Conservation (phyloP, 2,329 filamentous ascomycete species). For the Metarhizium brunneum region DNA sequence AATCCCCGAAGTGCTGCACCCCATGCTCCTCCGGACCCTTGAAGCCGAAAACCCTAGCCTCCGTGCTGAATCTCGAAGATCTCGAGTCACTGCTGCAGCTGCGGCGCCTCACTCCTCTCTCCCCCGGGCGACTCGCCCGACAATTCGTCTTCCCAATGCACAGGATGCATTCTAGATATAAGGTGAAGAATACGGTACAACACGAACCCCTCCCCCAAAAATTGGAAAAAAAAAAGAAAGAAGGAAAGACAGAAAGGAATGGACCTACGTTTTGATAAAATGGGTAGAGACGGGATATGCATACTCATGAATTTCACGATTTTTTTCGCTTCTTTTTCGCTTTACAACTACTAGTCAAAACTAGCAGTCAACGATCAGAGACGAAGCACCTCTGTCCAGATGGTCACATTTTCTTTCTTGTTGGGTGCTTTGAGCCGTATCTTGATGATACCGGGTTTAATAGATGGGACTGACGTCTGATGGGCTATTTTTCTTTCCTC, state of each 20-base stretch:
- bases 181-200: not conserved
- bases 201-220: not conserved
- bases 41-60: conserved; percentile 23
- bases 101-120: not conserved
- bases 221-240: not conserved
- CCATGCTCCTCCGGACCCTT: conserved; percentile 39
- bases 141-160: conserved; percentile 6
- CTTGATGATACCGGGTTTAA: not conserved
- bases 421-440: not conserved
- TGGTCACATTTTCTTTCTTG: not conserved
- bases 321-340: not conserved
- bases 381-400: not conserved
- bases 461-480: not conserved
- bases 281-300: not conserved
- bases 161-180: conserved; percentile 6
- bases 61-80: conserved; percentile 3
- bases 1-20: conserved; percentile 46
- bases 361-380: not conserved
- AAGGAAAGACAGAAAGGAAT: not conserved
- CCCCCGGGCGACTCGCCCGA: conserved; percentile 1
- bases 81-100: not conserved
- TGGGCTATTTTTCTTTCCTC: not conserved
- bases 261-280: not conserved
- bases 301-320: conserved; percentile 2
- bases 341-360: not conserved